Percentiles rank a stretch among this genome's conserved stretches.
These are phyloP conservation scores for Cyberlindnera misumaiensis DNA, from an alignment of 805 yeast genomes.

Conservation along the genomic window DNA sequence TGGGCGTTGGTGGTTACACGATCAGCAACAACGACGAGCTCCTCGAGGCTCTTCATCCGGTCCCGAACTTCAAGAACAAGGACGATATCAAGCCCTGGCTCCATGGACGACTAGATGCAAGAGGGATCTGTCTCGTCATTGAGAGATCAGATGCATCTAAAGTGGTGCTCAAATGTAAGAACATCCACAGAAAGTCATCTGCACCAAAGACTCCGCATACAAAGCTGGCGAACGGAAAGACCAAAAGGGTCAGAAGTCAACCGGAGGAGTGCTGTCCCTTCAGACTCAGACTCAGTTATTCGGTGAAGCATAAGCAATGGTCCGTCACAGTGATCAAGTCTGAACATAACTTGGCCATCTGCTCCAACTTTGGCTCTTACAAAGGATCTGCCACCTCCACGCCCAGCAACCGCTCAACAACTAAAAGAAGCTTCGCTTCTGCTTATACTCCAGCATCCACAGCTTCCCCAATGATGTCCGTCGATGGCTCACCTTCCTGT, in stretches of 20 bases:
- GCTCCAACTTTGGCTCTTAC: constrained; percentile 21
- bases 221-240: constrained; percentile 7
- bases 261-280: constrained; percentile 24
- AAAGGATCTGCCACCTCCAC: constrained; percentile 1
- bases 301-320: constrained; percentile 22
- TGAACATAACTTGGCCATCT: constrained; percentile 19
- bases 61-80: constrained; percentile 18
- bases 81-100: constrained; percentile 25
- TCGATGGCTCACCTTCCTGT: constrained; percentile 5
- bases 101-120: constrained; percentile 13
- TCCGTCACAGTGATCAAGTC: constrained; percentile 19
- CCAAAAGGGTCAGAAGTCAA: constrained; percentile 16
- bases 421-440: constrained; percentile 18
- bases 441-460: constrained; percentile 20
- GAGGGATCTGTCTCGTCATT: constrained; percentile 23
- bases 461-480: constrained; percentile 13
- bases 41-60: constrained; percentile 20
- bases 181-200: constrained; percentile 19
- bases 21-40: constrained; percentile 20
- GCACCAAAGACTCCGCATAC: constrained; percentile 11
- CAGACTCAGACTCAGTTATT: constrained; percentile 24
- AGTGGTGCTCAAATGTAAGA: constrained; percentile 28
- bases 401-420: constrained; percentile 5
- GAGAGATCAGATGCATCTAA: constrained; percentile 27
- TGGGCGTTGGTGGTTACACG: constrained; percentile 1